Base-by-base conservation (phyloP, 306 rosid genomes). In the Alnus glutinosa region DNA sequence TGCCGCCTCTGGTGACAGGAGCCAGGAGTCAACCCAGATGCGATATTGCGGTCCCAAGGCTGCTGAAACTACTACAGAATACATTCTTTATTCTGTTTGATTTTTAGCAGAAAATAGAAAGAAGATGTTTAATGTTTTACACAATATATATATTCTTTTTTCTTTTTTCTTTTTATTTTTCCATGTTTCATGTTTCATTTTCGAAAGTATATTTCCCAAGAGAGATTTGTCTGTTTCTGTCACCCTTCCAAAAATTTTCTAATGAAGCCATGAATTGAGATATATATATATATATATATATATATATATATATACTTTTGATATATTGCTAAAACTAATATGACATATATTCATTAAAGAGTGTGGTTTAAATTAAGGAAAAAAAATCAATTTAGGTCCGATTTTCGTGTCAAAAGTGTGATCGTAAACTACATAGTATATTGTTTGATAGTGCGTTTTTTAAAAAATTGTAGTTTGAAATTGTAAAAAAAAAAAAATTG, bases 31-130 rank as follows among this genome's bases (percentile, higher is more conserved):
- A 15, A 36, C 73, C 37, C 78, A 69, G 87, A 71, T 78, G 51
- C 73, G 51, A 39, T 61, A 16, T 39, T 86, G 76, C 39, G 83
- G 82, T 61, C 50, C n/a, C 72, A 84, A 87, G 39, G 74, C 78
- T 2, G 75, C 58, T 14, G 85, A 71, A 32, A 58, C 73, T 19
- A 58, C 73, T 19, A 23, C 63, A 2, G 94, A 92, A 49, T 77
- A 85, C 42, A 85, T 92, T 84, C 88, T 92, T 36, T 89, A 76
- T 83, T 90, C 90, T 12, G 87, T 88, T 58, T 90, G 87, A 91
- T 36, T 37, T 13, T 3, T 2, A 44, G 39, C 15, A 2, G 9
- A 70, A n/a, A 42, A n/a, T 28, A 14, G 34, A 39, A 66, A 66
- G 50, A 52, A 54, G 50, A 51, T 58, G 64, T 23, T 58, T 28